Percentiles rank a stretch among this genome's conserved stretches.
Evolutionary conservation across 2,329 filamentous ascomycete genomes (phyloP).

Genomic region (Fusarium chaquense): DNA sequence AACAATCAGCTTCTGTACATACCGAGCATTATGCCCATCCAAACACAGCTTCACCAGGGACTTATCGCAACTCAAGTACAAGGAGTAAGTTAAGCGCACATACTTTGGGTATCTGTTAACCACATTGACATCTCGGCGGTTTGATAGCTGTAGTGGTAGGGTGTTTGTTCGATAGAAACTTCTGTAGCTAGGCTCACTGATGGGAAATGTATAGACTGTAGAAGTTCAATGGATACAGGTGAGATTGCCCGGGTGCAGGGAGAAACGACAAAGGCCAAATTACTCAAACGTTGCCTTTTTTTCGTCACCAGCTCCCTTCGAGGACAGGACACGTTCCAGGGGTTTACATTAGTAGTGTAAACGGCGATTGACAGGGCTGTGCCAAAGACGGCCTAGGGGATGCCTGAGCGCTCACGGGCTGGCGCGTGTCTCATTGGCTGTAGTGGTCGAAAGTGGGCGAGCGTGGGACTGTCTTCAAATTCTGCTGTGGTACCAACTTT

Average conservation of each 20-base stretch:
- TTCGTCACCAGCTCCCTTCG: slow-evolving; percentile 34
- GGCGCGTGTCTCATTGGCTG: slow-evolving; percentile 41
- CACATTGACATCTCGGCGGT: slow-evolving; percentile 78
- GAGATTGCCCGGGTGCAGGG: slow-evolving; percentile 17
- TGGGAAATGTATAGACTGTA: neutral
- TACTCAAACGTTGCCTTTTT: slow-evolving; percentile 38
- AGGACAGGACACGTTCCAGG: slow-evolving; percentile 40
- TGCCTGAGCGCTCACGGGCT: slow-evolving; percentile 6
- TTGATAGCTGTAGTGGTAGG: slow-evolving; percentile 8
- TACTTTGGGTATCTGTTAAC: slow-evolving; percentile 96
- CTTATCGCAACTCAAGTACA: slow-evolving; percentile 13
- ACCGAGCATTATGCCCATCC: neutral
- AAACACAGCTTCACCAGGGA: slow-evolving; percentile 5
- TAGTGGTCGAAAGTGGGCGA: slow-evolving; percentile 30
- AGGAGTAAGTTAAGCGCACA: slow-evolving; percentile 52
- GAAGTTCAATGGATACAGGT: slow-evolving; percentile 14
- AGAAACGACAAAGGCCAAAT: slow-evolving; percentile 34
- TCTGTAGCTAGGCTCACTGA: neutral
- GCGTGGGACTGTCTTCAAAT: slow-evolving; percentile 36
- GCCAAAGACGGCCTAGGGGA: slow-evolving; percentile 23
- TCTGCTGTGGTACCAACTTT: slow-evolving; percentile 27
- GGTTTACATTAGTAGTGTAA: slow-evolving; percentile 30
- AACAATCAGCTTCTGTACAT: slow-evolving; percentile 48
- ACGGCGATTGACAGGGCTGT: slow-evolving; percentile 39
- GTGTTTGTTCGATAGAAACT: slow-evolving; percentile 1